Percentiles rank a stretch among this genome's conserved stretches.
Evolutionary conservation across 169 alveolate species (phyloP).

Genomic region (Babesia sp.): DNA sequence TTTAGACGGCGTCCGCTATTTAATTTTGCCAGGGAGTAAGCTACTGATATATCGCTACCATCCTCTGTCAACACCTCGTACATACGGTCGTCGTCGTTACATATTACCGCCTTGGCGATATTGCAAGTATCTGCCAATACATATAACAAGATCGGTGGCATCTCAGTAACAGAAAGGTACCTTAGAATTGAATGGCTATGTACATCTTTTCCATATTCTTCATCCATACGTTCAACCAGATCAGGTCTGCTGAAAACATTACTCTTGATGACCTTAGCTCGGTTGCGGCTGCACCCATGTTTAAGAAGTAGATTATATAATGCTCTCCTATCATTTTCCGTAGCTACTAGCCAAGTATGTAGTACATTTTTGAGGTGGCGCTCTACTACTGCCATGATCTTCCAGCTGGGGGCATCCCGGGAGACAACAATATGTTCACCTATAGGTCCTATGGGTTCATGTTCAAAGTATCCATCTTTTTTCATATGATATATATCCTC

Average conservation of each 20-base stretch:
- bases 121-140: constrained; percentile 31
- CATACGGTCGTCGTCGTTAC: constrained; percentile 47
- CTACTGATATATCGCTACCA: constrained; percentile 19
- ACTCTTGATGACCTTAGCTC: constrained; percentile 44
- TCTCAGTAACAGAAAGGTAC: constrained; percentile 40
- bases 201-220: neutral
- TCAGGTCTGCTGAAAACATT: constrained; percentile 37
- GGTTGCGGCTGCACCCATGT: constrained; percentile 48
- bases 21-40: constrained; percentile 29
- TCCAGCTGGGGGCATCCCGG: constrained; percentile 55
- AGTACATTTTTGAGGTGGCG: constrained; percentile 49
- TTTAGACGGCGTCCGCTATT: constrained; percentile 51
- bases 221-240: constrained; percentile 9
- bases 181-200: constrained; percentile 15
- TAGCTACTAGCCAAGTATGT: constrained; percentile 52
- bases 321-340: constrained; percentile 57
- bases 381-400: constrained; percentile 52
- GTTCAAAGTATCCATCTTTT: constrained; percentile 6
- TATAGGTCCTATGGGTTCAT: constrained; percentile 66
- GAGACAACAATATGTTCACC: constrained; percentile 58
- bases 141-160: constrained; percentile 35
- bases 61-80: constrained; percentile 16
- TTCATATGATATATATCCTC: constrained; percentile 32
- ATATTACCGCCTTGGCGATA: constrained; percentile 37
- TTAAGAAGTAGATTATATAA: constrained; percentile 35